phyloP scores from a whole-genome alignment of 805 yeast species.

The Yarrowia bubula region DNA sequence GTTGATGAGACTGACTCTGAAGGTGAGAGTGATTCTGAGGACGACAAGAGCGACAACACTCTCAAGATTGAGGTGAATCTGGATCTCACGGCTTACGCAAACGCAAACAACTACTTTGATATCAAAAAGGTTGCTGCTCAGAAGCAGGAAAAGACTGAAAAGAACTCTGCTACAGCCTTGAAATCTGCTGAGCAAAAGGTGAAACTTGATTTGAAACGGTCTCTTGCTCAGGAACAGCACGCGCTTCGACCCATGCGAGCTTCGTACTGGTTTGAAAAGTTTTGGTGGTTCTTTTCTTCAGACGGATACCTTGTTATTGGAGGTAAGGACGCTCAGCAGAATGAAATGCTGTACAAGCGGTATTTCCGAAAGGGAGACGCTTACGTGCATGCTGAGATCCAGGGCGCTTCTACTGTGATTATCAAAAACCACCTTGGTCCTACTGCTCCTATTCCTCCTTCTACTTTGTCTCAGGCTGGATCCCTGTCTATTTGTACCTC shows the following conservation, averaged over 20 bases:
- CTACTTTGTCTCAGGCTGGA: constrained; percentile 87
- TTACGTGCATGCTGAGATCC: constrained; percentile 70
- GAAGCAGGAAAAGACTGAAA: constrained; percentile 77
- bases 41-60: constrained; percentile 33
- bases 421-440: constrained; percentile 69
- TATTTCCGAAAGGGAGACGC: constrained; percentile 73
- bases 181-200: constrained; percentile 80
- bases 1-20: constrained; percentile 38
- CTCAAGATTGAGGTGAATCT: constrained; percentile 66
- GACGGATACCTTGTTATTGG: constrained; percentile 85
- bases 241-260: constrained; percentile 47
- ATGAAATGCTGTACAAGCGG: constrained; percentile 74
- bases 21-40: constrained; percentile 38
- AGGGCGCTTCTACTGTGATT: constrained; percentile 71
- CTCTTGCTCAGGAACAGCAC: constrained; percentile 56
- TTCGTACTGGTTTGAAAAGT: constrained; percentile 91
- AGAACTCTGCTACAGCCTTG: constrained; percentile 72
- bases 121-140: constrained; percentile 70
- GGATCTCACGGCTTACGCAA: constrained; percentile 75
- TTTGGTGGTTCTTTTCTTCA: constrained; percentile 87
- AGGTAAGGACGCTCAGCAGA: constrained; percentile 78
- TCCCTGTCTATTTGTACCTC: constrained; percentile 74
- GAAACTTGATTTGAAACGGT: constrained; percentile 62
- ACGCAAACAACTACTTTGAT: constrained; percentile 78
- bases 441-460: constrained; percentile 59